Base-by-base conservation (phyloP, 257 asterid genomes). In the Penstemon barbatus region DNA sequence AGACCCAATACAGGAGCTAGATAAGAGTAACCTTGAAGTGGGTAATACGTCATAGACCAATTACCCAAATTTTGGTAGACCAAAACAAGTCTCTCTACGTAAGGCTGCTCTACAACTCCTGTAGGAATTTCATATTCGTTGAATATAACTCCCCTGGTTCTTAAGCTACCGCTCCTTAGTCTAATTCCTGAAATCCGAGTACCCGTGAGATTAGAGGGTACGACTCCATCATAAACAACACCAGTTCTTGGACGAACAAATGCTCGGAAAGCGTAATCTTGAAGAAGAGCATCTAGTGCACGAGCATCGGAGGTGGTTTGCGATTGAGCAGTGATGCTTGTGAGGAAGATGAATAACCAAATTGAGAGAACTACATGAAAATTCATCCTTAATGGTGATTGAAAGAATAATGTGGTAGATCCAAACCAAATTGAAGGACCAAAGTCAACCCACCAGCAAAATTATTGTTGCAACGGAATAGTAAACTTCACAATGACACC, bases 151-250 rank as follows among this genome's bases (percentile, higher is more conserved):
- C 93, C 95, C 72, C 68, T 76, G 7, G 36, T 70, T 74, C 78
- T 70, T 45, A 87, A 79, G 80, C 95, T 83, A 12, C 97, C 97
- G 75, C 86, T 86, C 70, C 91, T 80, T 7, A 87, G 87, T 83
- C 96, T 77, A 78, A 88, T 12, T 2, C 79, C 94, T 5, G 96
- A 80, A 39, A 87, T 80, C 62, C 58, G 70, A 69, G 88, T 70
- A 50, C 96, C 96, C 2, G 89, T 83, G 37, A 90, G 79, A 74
- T 86, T 87, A 5, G 78, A 55, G 9, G 93, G 85, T 10, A 71
- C 82, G 7, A 10, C 44, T 6, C 85, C 96, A 60, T 86, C 82
- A 65, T 84, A 90, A 48, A 78, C 71, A 48, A 71, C 61, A 8
- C 96, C 94, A 0, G 97, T 90, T 60, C 70, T 77, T 4, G 86